Evolutionary conservation across 129 eudicot genomes (phyloP).

Genomic region (Arctium lappa): DNA sequence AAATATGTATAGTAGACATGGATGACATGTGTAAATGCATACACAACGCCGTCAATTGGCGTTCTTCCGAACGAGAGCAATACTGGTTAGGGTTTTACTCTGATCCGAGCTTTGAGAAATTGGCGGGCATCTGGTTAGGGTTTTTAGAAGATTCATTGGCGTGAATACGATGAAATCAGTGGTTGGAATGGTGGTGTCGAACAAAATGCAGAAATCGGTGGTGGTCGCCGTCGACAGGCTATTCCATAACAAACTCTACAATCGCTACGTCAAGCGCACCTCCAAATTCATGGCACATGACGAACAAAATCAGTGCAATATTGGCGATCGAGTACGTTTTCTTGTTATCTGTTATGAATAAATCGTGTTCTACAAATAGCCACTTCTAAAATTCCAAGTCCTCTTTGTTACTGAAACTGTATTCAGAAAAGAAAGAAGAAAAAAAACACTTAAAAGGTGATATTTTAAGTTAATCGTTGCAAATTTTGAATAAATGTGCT

Average conservation of each 20-base stretch:
- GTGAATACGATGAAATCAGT: constrained; percentile 66
- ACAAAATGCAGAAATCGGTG: constrained; percentile 96
- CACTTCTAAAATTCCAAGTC: not conserved
- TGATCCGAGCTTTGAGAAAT: constrained; percentile 3
- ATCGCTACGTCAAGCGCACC: constrained; percentile 86
- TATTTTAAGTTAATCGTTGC: not conserved
- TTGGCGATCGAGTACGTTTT: constrained; percentile 72
- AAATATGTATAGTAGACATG: not conserved
- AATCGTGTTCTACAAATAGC: not conserved
- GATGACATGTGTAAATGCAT: not conserved
- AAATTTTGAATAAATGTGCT: not conserved
- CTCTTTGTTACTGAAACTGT: not conserved
- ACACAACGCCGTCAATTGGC: not conserved
- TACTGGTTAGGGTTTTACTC: constrained; percentile 19
- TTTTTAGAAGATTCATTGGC: not conserved
- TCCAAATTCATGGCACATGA: constrained; percentile 98
- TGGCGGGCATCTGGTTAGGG: constrained; percentile 1
- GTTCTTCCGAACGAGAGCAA: not conserved
- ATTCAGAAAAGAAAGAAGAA: not conserved
- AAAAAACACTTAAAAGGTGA: not conserved
- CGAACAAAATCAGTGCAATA: constrained; percentile 68
- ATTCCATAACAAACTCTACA: constrained; percentile 75
- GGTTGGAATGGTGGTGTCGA: constrained; percentile 86
- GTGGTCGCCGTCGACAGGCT: constrained; percentile 93
- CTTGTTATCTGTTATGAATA: not conserved